Evolutionary conservation across 106 monocot genomes (phyloP), one percentile per base, ranked within the genome.

Genomic region (Acorus gramineus): DNA sequence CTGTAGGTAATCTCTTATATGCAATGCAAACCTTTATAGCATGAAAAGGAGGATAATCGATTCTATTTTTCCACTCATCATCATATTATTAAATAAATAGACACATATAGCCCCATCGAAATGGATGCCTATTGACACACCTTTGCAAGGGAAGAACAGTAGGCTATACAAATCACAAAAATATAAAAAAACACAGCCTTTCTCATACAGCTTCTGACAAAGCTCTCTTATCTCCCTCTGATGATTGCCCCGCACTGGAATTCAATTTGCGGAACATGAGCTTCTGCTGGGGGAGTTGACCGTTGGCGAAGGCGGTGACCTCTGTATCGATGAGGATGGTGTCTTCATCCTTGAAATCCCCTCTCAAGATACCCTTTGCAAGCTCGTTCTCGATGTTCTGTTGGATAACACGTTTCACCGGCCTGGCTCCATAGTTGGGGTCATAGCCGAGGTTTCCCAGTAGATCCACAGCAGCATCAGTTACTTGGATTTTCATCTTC

Each of bases 361-460:
- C 92, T 53, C 92, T 81, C 42, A 99, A 66, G 28, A 99, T 99
- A 44, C 98, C 98, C 57, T 92, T 92, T 0, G 98, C 98, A 4
- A 99, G 71, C 57, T 92, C 98, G 10, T 88, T 92, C 84, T 92
- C 98, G 44, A 99, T 86, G 55, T 92, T 65, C 59, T 92, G 92
- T 67, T 99, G 92, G 66, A 99, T 92, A 52, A 92, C 98, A 14
- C 98, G 82, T 76, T 99, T 99, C 11, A 99, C 98, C 2, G 98
- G 98, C 48, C 98, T 85, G n/a, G 98, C 98, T 8, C 98, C 98
- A 50, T 92, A 99, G 59, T 92, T 89, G 4, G 98, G 98, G 56
- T 92, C 92, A 48, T 99, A 99, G 3, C 98, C 98, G 4, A 99
- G 98, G 56, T 73, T 92, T 3, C 85, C 98, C 44, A 99, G 67